A percentile compares a stretch with the other conserved stretches of the same genome.
These are phyloP conservation scores for Russula ochroleuca DNA, from an alignment of 768 basidiomycete species.

Conservation along the genomic window DNA sequence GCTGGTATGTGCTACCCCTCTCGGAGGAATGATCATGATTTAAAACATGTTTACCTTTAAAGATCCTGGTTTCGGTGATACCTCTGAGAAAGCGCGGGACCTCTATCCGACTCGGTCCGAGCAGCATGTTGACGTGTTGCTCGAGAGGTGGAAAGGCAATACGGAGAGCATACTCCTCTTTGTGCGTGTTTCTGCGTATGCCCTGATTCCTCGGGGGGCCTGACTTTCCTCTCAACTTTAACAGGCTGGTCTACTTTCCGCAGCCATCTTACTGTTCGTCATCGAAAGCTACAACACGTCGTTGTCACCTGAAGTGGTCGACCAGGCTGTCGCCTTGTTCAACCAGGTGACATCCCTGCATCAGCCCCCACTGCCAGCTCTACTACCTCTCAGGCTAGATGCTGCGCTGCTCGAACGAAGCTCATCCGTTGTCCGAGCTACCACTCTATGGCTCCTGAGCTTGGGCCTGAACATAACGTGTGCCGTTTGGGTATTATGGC, in stretches of 20 bases:
- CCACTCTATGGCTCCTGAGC: not conserved
- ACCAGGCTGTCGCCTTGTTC: conserved; percentile 4
- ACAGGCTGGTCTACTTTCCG: not conserved
- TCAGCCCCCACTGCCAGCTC: no score
- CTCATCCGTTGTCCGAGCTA: not conserved
- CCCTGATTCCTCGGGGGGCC: no score
- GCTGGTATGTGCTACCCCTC: not conserved
- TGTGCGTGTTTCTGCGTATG: not conserved
- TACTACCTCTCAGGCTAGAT: not conserved
- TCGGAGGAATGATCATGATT: not conserved
- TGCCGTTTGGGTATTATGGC: not conserved
- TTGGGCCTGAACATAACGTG: not conserved
- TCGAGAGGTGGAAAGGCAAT: not conserved
- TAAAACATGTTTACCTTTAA: not conserved
- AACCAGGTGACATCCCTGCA: not conserved
- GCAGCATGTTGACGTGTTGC: not conserved
- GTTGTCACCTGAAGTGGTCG: not conserved
- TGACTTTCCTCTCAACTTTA: not conserved
- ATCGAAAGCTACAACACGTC: not conserved
- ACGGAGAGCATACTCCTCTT: not conserved
- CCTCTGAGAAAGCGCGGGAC: not conserved
- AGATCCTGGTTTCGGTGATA: not conserved
- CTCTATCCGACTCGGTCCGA: not conserved
- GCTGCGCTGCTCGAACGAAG: not conserved
- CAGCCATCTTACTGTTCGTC: not conserved